These are phyloP conservation scores for Elsinoe necatrix DNA, from an alignment of 2,329 filamentous ascomycete genomes.

Conservation along the genomic window DNA sequence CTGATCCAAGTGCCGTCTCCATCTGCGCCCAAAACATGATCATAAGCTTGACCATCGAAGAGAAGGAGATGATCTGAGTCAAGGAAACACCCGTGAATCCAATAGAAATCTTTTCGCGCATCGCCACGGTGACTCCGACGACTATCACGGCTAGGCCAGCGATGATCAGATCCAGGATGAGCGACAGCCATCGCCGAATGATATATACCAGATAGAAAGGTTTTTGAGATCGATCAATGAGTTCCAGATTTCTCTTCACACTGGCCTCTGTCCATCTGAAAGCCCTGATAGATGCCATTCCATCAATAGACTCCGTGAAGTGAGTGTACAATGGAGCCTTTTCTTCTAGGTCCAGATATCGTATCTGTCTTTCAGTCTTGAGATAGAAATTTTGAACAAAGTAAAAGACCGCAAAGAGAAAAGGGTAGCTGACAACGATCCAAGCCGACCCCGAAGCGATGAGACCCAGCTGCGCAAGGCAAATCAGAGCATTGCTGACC, in stretches of 20 bases:
- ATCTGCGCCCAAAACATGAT: slow-evolving; percentile 46
- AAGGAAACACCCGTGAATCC: slow-evolving; percentile 45
- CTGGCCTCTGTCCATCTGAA: slow-evolving; percentile 41
- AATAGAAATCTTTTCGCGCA: slow-evolving; percentile 35
- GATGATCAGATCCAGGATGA: slow-evolving; percentile 35
- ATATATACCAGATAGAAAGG: slow-evolving; percentile 39
- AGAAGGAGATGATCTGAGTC: slow-evolving; percentile 45
- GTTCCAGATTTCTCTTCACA: slow-evolving; percentile 30
- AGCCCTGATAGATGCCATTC: slow-evolving; percentile 45
- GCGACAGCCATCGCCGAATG: slow-evolving; percentile 38
- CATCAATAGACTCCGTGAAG: slow-evolving; percentile 43
- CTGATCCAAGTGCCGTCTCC: slow-evolving; percentile 48
- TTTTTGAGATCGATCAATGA: slow-evolving; percentile 36
- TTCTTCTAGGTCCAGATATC: slow-evolving; percentile 46
- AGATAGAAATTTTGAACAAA: slow-evolving; percentile 41
- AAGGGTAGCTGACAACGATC: slow-evolving; percentile 34
- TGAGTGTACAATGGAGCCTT: slow-evolving; percentile 44
- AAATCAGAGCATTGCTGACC: slow-evolving; percentile 6
- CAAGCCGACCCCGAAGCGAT: slow-evolving; percentile 35
- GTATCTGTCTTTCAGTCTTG: slow-evolving; percentile 40
- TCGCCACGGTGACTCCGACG: slow-evolving; percentile 26
- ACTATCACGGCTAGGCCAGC: slow-evolving; percentile 28
- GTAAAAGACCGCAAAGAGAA: slow-evolving; percentile 32
- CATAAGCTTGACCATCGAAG: slow-evolving; percentile 40
- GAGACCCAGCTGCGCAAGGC: slow-evolving; percentile 21